Evolutionary conservation across 495 filamentous ascomycete species (phyloP), one percentile per base, ranked within the genome.

Genomic region (Thermothielavioides terrestris): DNA sequence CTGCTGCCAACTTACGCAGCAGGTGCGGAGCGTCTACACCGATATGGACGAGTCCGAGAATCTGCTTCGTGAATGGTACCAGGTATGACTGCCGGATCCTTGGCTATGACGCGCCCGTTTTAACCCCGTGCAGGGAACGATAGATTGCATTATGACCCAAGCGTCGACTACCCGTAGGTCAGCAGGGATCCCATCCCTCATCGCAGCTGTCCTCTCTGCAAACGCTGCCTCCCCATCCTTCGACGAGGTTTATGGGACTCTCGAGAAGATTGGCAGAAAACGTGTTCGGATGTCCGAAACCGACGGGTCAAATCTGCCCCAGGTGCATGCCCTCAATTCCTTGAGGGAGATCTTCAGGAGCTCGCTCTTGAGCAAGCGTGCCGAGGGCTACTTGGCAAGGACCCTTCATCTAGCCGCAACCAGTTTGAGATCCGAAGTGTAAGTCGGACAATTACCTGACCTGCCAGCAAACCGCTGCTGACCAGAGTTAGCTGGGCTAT

Each of bases 281-380:
- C 73, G 78, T 4, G 77, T 77, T 6, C 51, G 52, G 1, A 57
- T 70, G 17, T 62, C 69, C 0, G 65, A 79, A 42, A 77, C 77
- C 2, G 80, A 88, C 45, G 68, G 78, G 10, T 77, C 80, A 6
- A 80, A 85, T 36, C 65, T 97, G 12, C 84, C 89, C 12, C 92
- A 96, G 67, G 92, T 97, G 2, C 92, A 98, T 59, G 88, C 91
- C 0, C 73, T 95, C 54, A 98, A 98, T 54, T 94, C 84, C 53
- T 66, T 97, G 37, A 88, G 90, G 60, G 86, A 89, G 46, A 82
- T 92, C 6, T 92, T 95, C 61, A 86, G 79, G 28, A 88, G 84
- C 57, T 83, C 85, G 5, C 77, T 78, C 18, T 72, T 95, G 11
- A 82, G 65, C 56, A 72, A 68, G 36, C 62, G 60, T 39, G 81